Percentiles rank a stretch among this genome's conserved stretches.
Conservation (phyloP, 2,329 filamentous ascomycete genomes). For the Xylariaceae sp. region DNA sequence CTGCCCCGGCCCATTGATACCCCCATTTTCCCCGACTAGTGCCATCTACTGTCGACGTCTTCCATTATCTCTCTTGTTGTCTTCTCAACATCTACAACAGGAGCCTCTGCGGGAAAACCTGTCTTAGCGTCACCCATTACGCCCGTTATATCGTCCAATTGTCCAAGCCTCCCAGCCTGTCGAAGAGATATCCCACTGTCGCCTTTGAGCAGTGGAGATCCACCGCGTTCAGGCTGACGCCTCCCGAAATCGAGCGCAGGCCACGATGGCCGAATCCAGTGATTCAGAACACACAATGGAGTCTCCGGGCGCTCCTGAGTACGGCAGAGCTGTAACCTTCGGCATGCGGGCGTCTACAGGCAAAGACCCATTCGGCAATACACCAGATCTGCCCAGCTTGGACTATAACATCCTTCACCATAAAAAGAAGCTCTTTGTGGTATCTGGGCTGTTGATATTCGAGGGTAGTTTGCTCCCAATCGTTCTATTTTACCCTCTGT, state of each 20-base stretch:
- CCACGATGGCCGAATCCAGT: conserved; percentile 12
- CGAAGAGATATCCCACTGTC: too few species aligned
- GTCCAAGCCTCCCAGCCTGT: too few species aligned
- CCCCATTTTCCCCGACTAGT: too few species aligned
- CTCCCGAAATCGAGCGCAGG: background rate
- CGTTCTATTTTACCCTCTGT: conserved; percentile 50
- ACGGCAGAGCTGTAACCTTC: conserved; percentile 8
- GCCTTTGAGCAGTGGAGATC: too few species aligned
- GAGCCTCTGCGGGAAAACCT: too few species aligned
- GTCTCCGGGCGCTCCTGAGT: conserved; percentile 9
- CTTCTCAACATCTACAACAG: too few species aligned
- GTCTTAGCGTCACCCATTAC: too few species aligned
- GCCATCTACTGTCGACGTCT: too few species aligned
- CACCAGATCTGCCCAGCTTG: conserved; percentile 29
- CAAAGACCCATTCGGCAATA: conserved; percentile 19
- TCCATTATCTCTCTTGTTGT: too few species aligned
- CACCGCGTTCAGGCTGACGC: too few species aligned
- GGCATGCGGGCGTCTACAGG: conserved; percentile 10
- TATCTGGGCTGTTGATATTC: conserved; percentile 47
- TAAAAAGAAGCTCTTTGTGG: conserved; percentile 44
- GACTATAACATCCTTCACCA: conserved; percentile 38
- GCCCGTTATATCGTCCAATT: too few species aligned
- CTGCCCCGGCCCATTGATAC: too few species aligned
- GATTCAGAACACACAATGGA: conserved; percentile 7
- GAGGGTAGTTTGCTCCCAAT: conserved; percentile 49